Percentiles rank a stretch among this genome's conserved stretches.
Evolutionary conservation across 768 basidiomycete species (phyloP).

Genomic region (Guyanaporus albipodus): DNA sequence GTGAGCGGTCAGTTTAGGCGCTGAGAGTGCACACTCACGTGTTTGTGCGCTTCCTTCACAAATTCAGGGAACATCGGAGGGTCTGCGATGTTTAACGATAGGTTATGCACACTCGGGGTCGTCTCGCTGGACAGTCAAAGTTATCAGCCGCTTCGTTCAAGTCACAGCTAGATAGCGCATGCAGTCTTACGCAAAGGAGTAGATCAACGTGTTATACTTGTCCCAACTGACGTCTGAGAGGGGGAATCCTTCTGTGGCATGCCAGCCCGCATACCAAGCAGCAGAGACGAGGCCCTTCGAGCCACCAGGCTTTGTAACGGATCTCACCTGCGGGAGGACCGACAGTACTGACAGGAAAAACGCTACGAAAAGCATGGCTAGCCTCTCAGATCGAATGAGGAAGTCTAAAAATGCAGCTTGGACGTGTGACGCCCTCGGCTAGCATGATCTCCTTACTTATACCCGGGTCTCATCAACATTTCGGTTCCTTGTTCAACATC

Average conservation of each 20-base stretch:
- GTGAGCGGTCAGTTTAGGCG: not conserved
- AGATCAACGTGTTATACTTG: conserved; percentile 67
- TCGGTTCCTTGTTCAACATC: not conserved
- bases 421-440: not conserved
- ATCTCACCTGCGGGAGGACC: not conserved
- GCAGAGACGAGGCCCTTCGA: conserved; percentile 35
- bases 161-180: too few relatives aligned
- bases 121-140: conserved; percentile 25
- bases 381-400: not conserved
- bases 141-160: not conserved
- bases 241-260: too few relatives aligned
- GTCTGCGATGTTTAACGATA: conserved; percentile 42
- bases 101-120: conserved; percentile 27
- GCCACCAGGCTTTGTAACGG: not conserved
- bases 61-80: conserved; percentile 48
- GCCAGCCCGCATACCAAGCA: conserved; percentile 45
- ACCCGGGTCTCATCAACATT: not conserved
- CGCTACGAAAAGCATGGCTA: conserved; percentile 1
- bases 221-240: conserved; percentile 56
- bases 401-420: not conserved
- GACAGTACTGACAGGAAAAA: conserved; percentile 1
- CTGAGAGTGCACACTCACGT: conserved; percentile 31
- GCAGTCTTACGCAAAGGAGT: conserved; percentile 57
- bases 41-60: conserved; percentile 40
- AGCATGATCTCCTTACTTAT: conserved; percentile 4